phyloP scores from a whole-genome alignment of 2,329 filamentous ascomycete genomes.

The Macrophomina tecta region DNA sequence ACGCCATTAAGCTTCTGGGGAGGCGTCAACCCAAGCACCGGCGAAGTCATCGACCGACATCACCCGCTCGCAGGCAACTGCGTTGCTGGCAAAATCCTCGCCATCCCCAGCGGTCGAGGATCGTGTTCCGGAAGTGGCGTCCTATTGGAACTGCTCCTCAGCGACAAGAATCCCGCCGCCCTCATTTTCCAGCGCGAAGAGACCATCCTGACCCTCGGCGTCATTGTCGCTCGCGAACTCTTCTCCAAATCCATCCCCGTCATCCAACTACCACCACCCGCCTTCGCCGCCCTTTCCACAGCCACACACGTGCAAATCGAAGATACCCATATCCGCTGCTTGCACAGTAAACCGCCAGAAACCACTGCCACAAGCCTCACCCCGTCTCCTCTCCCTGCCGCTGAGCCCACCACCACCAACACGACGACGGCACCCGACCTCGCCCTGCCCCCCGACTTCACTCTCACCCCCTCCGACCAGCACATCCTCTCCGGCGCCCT shows the following conservation, averaged over 20 bases:
- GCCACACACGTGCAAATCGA: conserved; percentile 16
- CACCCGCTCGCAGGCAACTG: conserved; percentile 47
- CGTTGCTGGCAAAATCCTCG: conserved; percentile 46
- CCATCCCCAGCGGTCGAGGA: conserved; percentile 54
- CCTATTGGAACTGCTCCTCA: conserved; percentile 54
- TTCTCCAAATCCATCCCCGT: conserved; percentile 52
- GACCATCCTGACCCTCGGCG: conserved; percentile 54
- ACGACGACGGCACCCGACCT: background rate
- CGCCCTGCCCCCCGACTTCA: conserved; percentile 18
- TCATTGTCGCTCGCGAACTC: conserved; percentile 51
- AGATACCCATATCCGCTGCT: background rate
- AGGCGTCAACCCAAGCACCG: conserved; percentile 49
- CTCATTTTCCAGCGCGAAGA: conserved; percentile 52
- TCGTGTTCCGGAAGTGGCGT: conserved; percentile 55
- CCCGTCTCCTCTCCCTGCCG: too few relatives aligned
- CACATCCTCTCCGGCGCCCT: conserved; percentile 12
- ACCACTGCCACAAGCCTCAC: too few relatives aligned
- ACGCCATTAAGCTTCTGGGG: conserved; percentile 54
- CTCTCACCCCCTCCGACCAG: conserved; percentile 36
- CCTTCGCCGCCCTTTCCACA: background rate
- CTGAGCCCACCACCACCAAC: too few relatives aligned
- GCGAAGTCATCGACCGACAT: conserved; percentile 52
- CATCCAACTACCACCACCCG: conserved; percentile 35
- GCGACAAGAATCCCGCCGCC: conserved; percentile 45
- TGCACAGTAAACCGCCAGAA: too few relatives aligned